These are phyloP conservation scores for Neurospora sp. DNA, from an alignment of 495 filamentous ascomycete species.

Conservation along the genomic window DNA sequence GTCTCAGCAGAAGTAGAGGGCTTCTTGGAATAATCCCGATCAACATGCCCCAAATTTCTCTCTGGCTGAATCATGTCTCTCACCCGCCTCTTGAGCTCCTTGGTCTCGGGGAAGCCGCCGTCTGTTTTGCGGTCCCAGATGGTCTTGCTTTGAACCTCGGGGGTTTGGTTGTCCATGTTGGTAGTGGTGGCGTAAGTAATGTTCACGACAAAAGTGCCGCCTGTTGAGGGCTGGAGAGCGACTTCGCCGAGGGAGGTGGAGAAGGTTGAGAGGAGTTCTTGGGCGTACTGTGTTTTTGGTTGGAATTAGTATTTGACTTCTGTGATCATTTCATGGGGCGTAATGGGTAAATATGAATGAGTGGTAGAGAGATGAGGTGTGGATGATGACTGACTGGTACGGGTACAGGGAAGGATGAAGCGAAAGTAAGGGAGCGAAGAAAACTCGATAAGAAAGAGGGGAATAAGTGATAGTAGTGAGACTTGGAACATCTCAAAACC, in stretches of 20 bases:
- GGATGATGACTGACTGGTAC: background rate
- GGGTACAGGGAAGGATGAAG: background rate
- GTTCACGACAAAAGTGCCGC: slow-evolving; percentile 70
- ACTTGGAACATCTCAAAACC: background rate
- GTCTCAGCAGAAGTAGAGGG: too few relatives aligned
- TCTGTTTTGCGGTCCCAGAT: slow-evolving; percentile 87
- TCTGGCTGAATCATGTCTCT: slow-evolving; percentile 72
- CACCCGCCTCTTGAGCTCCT: slow-evolving; percentile 82
- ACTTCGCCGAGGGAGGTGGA: slow-evolving; percentile 77
- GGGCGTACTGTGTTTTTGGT: slow-evolving; percentile 57
- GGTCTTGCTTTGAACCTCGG: slow-evolving; percentile 16
- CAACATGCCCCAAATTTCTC: slow-evolving; percentile 74
- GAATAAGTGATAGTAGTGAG: background rate
- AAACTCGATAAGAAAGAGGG: background rate
- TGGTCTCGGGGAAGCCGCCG: slow-evolving; percentile 87
- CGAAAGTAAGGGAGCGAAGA: background rate
- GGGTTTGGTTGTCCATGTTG: slow-evolving; percentile 11
- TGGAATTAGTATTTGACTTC: too few relatives aligned
- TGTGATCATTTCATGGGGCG: too few relatives aligned
- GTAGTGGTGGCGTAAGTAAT: slow-evolving; percentile 29
- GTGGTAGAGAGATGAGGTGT: background rate
- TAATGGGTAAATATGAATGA: background rate
- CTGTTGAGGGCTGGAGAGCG: slow-evolving; percentile 75
- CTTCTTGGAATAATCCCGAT: slow-evolving; percentile 33
- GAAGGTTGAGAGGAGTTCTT: slow-evolving; percentile 98